Evolutionary conservation across 1,284 basidiomycete species (phyloP), one percentile per base, ranked within the genome.

Genomic region (Hypsizygus ulmarius): DNA sequence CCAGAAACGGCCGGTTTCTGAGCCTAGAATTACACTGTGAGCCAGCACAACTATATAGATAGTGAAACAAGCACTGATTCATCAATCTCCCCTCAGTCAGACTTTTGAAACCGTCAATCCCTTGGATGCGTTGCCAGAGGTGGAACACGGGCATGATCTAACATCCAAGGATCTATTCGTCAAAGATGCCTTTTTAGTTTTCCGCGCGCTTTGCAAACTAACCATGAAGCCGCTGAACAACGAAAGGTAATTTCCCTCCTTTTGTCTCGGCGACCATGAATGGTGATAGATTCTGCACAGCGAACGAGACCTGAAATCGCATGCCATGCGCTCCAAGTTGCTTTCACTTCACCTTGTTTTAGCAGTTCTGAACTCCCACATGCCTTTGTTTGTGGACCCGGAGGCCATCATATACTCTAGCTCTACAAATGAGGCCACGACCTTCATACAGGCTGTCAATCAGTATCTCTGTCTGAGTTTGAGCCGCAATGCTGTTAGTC

Each of bases 161-260:
- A 79, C 78, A 16, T 73, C 74, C n/a, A 79, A 88, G 42, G 93
- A 97, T 59, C 71, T 95, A 40, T 94, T 94, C 65, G 79, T 96
- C 62, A 97, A 97, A 65, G 95, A 98, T 62, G 93, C 95, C 0
- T 98, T 97, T 72, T 78, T 98, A 53, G 93, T 98, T 16, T 96
- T 97, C 71, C 80, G 95, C 41, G 93, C 95, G 0, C 71, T 98
- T 27, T 97, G 95, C 74, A 97, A 97, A 66, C 73, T 97, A 54
- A 94, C 93, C n/a, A 97, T 97, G 94, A 97, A 97, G 65, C 88
- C 94, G 12, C 72, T 98, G 36, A 90, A 92, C 53, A 84, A 80
- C 3, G 95, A 98, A 66, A 95, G 90, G 93, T 93, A 49, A 53
- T 79, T 58, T 9, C 3, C 38, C n/a, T 43, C 25, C 40, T 30